Conservation (phyloP, 371 early-diverging fungal species). For the Apophysomyces trapeziformis region DNA sequence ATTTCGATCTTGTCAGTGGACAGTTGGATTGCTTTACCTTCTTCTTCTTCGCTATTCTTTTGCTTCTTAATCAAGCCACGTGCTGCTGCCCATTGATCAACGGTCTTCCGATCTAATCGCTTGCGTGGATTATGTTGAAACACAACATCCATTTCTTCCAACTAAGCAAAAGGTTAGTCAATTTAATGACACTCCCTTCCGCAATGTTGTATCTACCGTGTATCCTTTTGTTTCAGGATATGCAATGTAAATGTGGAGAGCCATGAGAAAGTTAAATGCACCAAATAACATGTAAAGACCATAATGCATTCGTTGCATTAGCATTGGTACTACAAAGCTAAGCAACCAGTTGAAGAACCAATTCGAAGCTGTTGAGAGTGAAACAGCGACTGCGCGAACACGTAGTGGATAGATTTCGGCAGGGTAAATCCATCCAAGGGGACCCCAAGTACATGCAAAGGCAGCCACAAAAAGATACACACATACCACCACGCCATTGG, state of each 20-base stretch:
- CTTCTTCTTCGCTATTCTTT: neutral
- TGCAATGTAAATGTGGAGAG: conserved; percentile 61
- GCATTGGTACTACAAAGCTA: conserved; percentile 61
- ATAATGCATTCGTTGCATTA: conserved; percentile 63
- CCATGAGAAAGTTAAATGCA: conserved; percentile 61
- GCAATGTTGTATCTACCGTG: conserved; percentile 29
- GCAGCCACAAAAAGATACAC: conserved; percentile 72
- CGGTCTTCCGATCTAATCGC: conserved; percentile 30
- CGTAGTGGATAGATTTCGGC: conserved; percentile 83
- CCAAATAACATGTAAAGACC: conserved; percentile 72
- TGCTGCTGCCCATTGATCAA: conserved; percentile 30
- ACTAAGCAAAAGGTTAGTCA: conserved; percentile 21
- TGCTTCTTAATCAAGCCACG: conserved; percentile 9
- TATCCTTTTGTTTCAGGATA: conserved; percentile 82
- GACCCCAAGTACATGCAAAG: conserved; percentile 89
- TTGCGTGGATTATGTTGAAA: conserved; percentile 41
- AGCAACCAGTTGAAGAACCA: conserved; percentile 81
- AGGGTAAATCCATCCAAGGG: conserved; percentile 90
- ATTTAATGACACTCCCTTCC: neutral
- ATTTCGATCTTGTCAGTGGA: too few relatives aligned
- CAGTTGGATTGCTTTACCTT: too few relatives aligned
- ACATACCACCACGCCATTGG: conserved; percentile 57
- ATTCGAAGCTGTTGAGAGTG: conserved; percentile 84
- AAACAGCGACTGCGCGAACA: conserved; percentile 77
- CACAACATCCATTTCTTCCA: conserved; percentile 48